A percentile compares a stretch with the other conserved stretches of the same genome.
phyloP scores from a whole-genome alignment of 495 filamentous ascomycete genomes.

The Penicillium fimorum region DNA sequence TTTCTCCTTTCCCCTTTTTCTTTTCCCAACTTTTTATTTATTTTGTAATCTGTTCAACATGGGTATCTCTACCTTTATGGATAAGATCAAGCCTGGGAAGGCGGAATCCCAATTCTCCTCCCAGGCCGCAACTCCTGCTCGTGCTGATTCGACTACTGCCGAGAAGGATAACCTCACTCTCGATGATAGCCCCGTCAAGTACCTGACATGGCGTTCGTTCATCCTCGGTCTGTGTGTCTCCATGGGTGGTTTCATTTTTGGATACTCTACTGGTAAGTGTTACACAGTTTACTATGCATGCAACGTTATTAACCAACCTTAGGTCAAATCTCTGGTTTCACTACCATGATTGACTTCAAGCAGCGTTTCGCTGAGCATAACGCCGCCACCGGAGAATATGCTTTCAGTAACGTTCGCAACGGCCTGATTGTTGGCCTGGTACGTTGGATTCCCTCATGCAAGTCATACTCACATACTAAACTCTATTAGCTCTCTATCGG shows the following conservation, averaged over 20 bases:
- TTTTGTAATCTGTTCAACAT: slow-evolving; percentile 28
- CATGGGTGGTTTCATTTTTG: slow-evolving; percentile 76
- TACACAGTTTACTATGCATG: slow-evolving; percentile 12
- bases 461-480: slow-evolving; percentile 1
- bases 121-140: slow-evolving; percentile 38
- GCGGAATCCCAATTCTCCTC: slow-evolving; percentile 33
- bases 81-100: slow-evolving; percentile 33
- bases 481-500: slow-evolving; percentile 56
- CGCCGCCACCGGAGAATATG: slow-evolving; percentile 34
- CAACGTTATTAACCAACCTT: slow-evolving; percentile 1
- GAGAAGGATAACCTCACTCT: slow-evolving; percentile 44
- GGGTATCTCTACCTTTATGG: slow-evolving; percentile 37
- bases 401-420: slow-evolving; percentile 54
- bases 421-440: slow-evolving; percentile 58
- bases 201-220: slow-evolving; percentile 50
- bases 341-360: slow-evolving; percentile 57
- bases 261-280: slow-evolving; percentile 61
- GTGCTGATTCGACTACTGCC: slow-evolving; percentile 32
- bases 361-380: slow-evolving; percentile 45
- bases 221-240: slow-evolving; percentile 55
- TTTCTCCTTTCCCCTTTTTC: slow-evolving; percentile 9
- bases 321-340: slow-evolving; percentile 59
- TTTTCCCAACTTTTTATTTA: slow-evolving; percentile 15
- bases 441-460: slow-evolving; percentile 18
- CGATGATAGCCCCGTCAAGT: slow-evolving; percentile 47